Evolutionary conservation across 2,329 filamentous ascomycete genomes (phyloP), one percentile per base, ranked within the genome.

Genomic region (Epichloe bromicola): DNA sequence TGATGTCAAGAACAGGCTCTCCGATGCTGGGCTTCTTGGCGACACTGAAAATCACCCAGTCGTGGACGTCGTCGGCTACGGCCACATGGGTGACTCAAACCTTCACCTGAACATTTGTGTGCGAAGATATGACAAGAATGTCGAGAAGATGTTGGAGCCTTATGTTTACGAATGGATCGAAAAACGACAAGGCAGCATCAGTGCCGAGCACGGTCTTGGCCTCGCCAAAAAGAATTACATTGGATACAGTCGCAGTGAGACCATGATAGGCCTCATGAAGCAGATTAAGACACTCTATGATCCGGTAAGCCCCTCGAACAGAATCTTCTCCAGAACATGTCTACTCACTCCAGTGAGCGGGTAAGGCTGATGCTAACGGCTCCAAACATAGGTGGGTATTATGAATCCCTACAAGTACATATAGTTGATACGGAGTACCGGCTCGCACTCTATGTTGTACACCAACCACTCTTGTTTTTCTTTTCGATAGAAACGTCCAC

Each of bases 331-430:
- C 8, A 5, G 15, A 17, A 42, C 51, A 39, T 49, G 40, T 40
- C 37, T 39, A 19, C 30, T 20, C 20, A 40, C 23, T 38, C 15
- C 37, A 47, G 40, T 19, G 49, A 38, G 26, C 20, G 26, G 41
- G 51, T 56, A 57, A 51, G 56, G 57, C 61, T 65, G 58, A 64
- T 60, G 56, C 48, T 51, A 49, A 49, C 46, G 38, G 38, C 53
- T 46, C 45, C 49, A 20, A 61, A 95, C 50, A 20, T 61, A 95
- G 88, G 95, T 95, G 59, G 90, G 89, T 46, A 97, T 97, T 69
- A 94, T 97, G 88, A 97, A 96, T 70, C 91, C 91, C 1, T 97
- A 97, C 75, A 97, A 97, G 71, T 97, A 96, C 67, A 85, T 97
- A 58, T 84, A 49, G 41, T 23, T 40, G 17, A 11, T 11, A 30